Conservation (phyloP, 768 basidiomycete species). For the Lactarius indigo region DNA sequence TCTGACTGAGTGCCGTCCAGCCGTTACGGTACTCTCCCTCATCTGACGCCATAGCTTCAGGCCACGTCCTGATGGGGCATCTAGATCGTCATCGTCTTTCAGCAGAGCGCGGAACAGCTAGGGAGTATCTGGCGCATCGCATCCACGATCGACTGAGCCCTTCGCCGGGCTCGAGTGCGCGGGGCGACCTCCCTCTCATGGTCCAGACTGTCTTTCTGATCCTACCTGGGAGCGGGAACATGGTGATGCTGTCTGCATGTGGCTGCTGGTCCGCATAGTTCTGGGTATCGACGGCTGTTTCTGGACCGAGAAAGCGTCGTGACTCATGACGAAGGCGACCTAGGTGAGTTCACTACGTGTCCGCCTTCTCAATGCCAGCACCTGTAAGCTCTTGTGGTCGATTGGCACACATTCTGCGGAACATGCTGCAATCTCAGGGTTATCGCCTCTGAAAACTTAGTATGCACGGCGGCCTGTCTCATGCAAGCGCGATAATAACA, state of each 20-base stretch:
- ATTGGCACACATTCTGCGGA: background rate
- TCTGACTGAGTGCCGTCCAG: background rate
- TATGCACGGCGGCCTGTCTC: background rate
- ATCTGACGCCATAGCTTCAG: background rate
- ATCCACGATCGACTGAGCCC: background rate
- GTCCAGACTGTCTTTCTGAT: background rate
- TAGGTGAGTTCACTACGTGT: background rate
- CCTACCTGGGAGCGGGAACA: background rate
- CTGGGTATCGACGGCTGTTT: background rate
- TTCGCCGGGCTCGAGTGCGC: background rate
- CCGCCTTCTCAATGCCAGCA: background rate
- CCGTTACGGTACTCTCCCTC: background rate
- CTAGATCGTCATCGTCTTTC: background rate
- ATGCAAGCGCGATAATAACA: background rate
- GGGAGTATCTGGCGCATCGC: background rate
- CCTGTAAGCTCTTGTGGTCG: background rate
- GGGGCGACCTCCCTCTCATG: background rate
- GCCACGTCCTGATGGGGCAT: background rate
- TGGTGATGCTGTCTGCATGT: background rate
- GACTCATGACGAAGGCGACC: background rate
- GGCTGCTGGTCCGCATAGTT: background rate
- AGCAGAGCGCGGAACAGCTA: background rate
- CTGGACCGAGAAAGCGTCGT: background rate
- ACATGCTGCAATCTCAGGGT: background rate
- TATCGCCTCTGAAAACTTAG: background rate